Base-by-base conservation (phyloP, 352 stramenopile genomes). In the Phytophthora palmivora region DNA sequence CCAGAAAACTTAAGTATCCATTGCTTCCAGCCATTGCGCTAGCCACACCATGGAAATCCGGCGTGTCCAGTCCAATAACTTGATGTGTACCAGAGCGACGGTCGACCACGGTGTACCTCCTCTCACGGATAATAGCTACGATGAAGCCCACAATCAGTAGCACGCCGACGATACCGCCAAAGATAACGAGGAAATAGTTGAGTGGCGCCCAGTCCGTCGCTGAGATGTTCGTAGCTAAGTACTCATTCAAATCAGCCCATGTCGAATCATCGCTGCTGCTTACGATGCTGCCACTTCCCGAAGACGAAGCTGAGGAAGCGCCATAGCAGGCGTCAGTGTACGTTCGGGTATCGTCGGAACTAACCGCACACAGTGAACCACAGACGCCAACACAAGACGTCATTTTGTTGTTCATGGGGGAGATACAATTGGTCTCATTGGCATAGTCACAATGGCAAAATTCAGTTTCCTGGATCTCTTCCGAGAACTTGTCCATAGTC, bases 121-220 rank as follows among this genome's bases (percentile, higher is more conserved):
- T 68, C 24, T 76, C 67, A 21, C 59, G 60, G 7, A 48, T 67
- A 34, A 58, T 66, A 33, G 74, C 68, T 21, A 76, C 76, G 10
- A 79, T 58, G 42, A 80, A 79, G 11, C 58, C 70, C 34, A 82
- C 26, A 12, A 84, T 72, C 4, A 84, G 41, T 28, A 76, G 15
- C 14, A 80, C 21, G 6, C 37, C 74, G 14, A 70, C 42, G 6
- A 76, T 57, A 9, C 55, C 63, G 19, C 77, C 77, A 26, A 84
- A 58, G 6, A 84, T 78, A 16, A 77, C 70, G n/a, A 87, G 61
- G 49, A 87, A 72, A 21, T 79, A 80, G 63, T 87, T 87, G 48
- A 87, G 62, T 2, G 60, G 39, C 2, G 61, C 32, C 52, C 76
- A 87, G 41, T 80, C 63, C 5, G 71, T 76, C 7, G 59, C 41